Base-by-base conservation (phyloP, 768 basidiomycete genomes). In the Suillus clintonianus region DNA sequence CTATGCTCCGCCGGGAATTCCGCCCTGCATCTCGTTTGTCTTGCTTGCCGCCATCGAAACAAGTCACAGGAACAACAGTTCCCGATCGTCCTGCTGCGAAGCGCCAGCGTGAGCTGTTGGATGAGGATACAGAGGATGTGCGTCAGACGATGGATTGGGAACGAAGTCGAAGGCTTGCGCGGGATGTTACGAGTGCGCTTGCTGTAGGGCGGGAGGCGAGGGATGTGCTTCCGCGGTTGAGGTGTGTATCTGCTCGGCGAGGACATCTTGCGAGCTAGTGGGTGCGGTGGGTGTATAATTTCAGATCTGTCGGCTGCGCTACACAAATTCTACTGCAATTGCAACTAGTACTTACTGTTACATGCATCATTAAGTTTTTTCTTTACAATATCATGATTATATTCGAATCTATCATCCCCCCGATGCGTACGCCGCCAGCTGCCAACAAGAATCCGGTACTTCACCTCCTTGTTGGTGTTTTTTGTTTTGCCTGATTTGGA, bases 201-300 rank as follows among this genome's bases (percentile, higher is more conserved):
- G 60, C 45, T 63, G 61, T 27, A 48, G 75, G 75, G 2, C 55
- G 48, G 6, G 67, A 30, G 1, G 70, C 62, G 30, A 67, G 62
- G 45, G 64, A 68, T 13, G 74, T 76, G 5, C 65, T 77, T 60
- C 75, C 75, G 10, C 69, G 68, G 14, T 63, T 77, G 59, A 42
- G 27, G 17, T 76, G 75, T 57, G 5, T 4, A 27, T 41, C 39
- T 30, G 5, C 56, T 27, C 56, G 17, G 17, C 5, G 17, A 41
- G 41, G 17, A 10, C 37, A 9, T 41, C 30, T 11, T 30, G 17
- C 37, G 9, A 45, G 59, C 37, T 57, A 57, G 24, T 32, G 9
- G 8, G 36, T 32, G 27, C 32, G 5, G 27, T 51, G 27, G 51
- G n/a, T 53, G 17, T 2, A 34, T 53, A 10, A 17, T 13, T 32